These are phyloP conservation scores for Zoysia japonica DNA, from an alignment of 176 grass and related monocot species.

Conservation along the genomic window DNA sequence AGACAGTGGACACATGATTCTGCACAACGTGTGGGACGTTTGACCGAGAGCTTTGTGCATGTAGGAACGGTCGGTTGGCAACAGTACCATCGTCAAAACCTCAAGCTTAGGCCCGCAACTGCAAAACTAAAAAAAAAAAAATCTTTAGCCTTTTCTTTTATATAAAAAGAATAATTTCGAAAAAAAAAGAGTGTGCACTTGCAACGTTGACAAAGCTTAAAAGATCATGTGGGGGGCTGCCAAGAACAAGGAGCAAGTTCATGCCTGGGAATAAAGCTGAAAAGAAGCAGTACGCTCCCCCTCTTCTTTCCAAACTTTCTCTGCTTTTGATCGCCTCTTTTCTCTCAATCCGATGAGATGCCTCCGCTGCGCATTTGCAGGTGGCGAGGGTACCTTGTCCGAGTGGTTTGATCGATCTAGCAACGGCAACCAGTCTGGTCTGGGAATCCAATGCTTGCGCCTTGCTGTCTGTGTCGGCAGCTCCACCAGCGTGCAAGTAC, in stretches of 20 bases:
- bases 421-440: neutral
- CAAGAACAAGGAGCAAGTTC: conserved; percentile 9
- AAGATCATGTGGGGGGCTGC: neutral
- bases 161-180: neutral
- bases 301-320: neutral
- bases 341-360: neutral
- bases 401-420: neutral
- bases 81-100: neutral
- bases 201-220: conserved; percentile 19
- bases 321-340: conserved; percentile 13
- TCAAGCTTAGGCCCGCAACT: neutral
- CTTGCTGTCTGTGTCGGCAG: conserved; percentile 6
- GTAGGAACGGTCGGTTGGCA: neutral
- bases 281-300: conserved; percentile 9
- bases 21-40: conserved; percentile 16
- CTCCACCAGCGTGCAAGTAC: neutral
- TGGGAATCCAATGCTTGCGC: conserved; percentile 23
- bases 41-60: conserved; percentile 28
- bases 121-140: neutral
- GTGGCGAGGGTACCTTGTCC: neutral
- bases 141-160: neutral
- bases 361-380: conserved; percentile 5
- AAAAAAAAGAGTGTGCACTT: neutral
- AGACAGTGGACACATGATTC: neutral
- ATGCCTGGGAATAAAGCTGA: conserved; percentile 39